phyloP scores from a whole-genome alignment of 257 asterid genomes.

The Euphrasia confusa region DNA sequence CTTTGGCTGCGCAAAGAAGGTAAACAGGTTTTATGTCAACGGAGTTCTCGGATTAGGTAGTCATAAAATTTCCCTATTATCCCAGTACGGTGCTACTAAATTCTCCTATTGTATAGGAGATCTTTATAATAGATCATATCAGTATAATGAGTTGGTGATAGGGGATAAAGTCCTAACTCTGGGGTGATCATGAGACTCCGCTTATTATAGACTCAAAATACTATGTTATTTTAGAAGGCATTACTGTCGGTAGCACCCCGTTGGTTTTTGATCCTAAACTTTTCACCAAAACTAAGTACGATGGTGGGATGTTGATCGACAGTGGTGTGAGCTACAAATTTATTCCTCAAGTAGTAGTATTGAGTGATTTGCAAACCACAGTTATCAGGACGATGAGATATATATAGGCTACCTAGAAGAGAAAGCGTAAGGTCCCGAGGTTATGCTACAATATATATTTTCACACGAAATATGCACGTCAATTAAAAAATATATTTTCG shows the following conservation, averaged over 20 bases:
- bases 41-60: constrained; percentile 5
- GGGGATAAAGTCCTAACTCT: background rate
- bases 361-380: background rate
- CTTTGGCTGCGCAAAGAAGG: too few relatives aligned
- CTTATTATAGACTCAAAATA: background rate
- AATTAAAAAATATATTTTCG: too few relatives aligned
- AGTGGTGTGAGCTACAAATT: background rate
- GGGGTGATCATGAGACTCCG: background rate
- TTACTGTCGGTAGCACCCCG: background rate
- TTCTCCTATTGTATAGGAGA: constrained; percentile 14
- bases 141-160: background rate
- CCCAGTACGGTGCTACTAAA: background rate
- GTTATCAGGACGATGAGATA: background rate
- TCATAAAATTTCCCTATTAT: background rate
- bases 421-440: background rate
- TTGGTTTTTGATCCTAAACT: background rate
- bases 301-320: background rate
- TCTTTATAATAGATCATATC: background rate
- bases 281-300: background rate
- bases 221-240: constrained; percentile 5
- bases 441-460: too few relatives aligned
- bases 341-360: background rate
- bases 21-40: too few relatives aligned
- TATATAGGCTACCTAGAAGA: background rate
- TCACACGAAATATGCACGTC: too few relatives aligned